These are phyloP conservation scores for Arthrobotrys entomopaga DNA, from an alignment of 2,329 filamentous ascomycete genomes.

Conservation along the genomic window DNA sequence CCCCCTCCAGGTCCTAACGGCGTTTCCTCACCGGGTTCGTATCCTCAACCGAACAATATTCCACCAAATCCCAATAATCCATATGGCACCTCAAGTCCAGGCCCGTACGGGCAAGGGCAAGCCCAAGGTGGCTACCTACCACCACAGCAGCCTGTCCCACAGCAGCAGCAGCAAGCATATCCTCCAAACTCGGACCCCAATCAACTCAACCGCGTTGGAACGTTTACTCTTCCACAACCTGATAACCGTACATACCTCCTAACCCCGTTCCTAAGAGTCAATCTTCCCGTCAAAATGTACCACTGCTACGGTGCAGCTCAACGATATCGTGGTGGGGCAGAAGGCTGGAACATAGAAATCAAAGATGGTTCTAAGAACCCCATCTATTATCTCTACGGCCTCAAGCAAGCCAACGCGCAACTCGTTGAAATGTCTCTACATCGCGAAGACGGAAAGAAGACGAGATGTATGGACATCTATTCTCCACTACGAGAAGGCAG, in stretches of 20 bases:
- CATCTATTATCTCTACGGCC: slow-evolving; percentile 51
- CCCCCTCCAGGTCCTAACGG: slow-evolving; percentile 40
- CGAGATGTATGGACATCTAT: slow-evolving; percentile 51
- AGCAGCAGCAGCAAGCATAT: slow-evolving; percentile 4
- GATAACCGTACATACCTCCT: slow-evolving; percentile 48
- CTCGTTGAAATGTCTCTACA: slow-evolving; percentile 52
- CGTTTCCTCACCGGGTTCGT: slow-evolving; percentile 9
- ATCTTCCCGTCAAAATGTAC: slow-evolving; percentile 50
- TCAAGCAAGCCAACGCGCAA: slow-evolving; percentile 46
- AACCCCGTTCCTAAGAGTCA: slow-evolving; percentile 42
- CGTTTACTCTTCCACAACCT: slow-evolving; percentile 17
- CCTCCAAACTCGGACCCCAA: slow-evolving; percentile 22
- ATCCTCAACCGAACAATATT: slow-evolving; percentile 14
- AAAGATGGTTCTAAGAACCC: slow-evolving; percentile 53
- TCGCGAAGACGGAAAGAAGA: slow-evolving; percentile 52
- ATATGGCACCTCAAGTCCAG: slow-evolving; percentile 32
- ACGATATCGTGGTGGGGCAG: slow-evolving; percentile 45
- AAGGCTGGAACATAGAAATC: slow-evolving; percentile 53
- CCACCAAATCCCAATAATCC: slow-evolving; percentile 26
- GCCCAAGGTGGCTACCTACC: neutral
- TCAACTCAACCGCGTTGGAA: slow-evolving; percentile 18
- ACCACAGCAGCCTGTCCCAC: neutral
- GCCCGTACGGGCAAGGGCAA: slow-evolving; percentile 19
- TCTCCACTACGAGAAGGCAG: slow-evolving; percentile 41
- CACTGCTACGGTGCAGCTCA: slow-evolving; percentile 52